Percentiles rank a stretch among this genome's conserved stretches.
Evolutionary conservation across 2,329 filamentous ascomycete genomes (phyloP).

Genomic region (Colletotrichum tamarilloi): DNA sequence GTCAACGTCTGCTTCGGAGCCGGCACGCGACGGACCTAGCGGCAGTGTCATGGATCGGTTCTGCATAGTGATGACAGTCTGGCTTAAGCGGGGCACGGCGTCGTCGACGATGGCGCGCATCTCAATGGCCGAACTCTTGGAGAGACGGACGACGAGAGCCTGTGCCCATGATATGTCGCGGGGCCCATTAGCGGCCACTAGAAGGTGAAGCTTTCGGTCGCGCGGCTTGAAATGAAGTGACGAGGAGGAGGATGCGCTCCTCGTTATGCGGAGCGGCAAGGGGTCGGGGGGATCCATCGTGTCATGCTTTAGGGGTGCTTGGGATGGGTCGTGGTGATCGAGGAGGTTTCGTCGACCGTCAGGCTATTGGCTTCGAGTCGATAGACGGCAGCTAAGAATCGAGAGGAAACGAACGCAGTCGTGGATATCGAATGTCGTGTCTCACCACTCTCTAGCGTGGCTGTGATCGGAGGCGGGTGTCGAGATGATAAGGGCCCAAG

Average conservation of each 20-base stretch:
- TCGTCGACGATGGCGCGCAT: slow-evolving; percentile 74
- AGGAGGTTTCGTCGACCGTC: slow-evolving; percentile 6
- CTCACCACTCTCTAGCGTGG: background rate
- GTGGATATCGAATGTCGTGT: background rate
- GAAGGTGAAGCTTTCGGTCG: slow-evolving; percentile 65
- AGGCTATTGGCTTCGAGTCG: background rate
- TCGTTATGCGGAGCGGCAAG: slow-evolving; percentile 31
- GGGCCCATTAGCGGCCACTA: slow-evolving; percentile 74
- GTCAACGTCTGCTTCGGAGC: slow-evolving; percentile 47
- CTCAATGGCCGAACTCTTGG: slow-evolving; percentile 71
- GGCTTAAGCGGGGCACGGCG: slow-evolving; percentile 70
- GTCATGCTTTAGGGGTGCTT: slow-evolving; percentile 11
- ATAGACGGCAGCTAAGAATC: background rate
- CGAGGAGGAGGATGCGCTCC: slow-evolving; percentile 46
- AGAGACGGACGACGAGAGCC: slow-evolving; percentile 73
- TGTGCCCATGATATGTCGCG: slow-evolving; percentile 74
- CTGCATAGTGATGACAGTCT: slow-evolving; percentile 70
- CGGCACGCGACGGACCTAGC: slow-evolving; percentile 46
- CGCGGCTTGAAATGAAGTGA: slow-evolving; percentile 49
- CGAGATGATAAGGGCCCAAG: background rate
- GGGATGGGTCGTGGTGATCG: background rate
- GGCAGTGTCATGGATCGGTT: slow-evolving; percentile 57
- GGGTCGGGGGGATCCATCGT: slow-evolving; percentile 33
- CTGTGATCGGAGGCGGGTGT: background rate
- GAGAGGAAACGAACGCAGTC: background rate